Evolutionary conservation across 305 asterid genomes (phyloP).

Genomic region (Fraxinus velutina): DNA sequence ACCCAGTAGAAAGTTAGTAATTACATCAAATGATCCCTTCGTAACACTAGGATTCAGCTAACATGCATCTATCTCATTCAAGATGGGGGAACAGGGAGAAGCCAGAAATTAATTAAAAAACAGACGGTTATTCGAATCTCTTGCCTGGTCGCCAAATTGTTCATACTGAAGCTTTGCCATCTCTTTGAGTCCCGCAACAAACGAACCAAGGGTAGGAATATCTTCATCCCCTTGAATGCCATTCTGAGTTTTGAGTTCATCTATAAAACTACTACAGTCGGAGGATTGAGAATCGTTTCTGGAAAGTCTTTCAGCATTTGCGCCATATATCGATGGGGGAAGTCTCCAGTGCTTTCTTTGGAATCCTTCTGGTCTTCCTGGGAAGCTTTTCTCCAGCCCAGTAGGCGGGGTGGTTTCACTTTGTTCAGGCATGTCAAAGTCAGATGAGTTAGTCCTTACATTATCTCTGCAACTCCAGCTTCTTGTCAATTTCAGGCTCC

Average conservation of each 20-base stretch:
- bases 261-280: conserved; percentile 47
- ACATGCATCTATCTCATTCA: not conserved
- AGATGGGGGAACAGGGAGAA: not conserved
- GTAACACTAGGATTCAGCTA: not conserved
- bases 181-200: conserved; percentile 82
- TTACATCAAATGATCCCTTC: not conserved
- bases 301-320: conserved; percentile 33
- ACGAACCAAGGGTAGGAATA: conserved; percentile 78
- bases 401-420: conserved; percentile 68
- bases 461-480: conserved; percentile 66
- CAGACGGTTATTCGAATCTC: conserved; percentile 1
- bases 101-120: not conserved
- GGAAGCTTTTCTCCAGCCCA: conserved; percentile 50
- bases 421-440: conserved; percentile 39
- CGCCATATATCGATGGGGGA: conserved; percentile 67
- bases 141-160: conserved; percentile 42
- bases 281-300: conserved; percentile 71
- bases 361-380: conserved; percentile 61
- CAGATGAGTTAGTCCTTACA: conserved; percentile 37
- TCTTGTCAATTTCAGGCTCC: conserved; percentile 48
- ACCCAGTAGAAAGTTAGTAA: not conserved
- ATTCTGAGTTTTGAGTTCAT: conserved; percentile 44
- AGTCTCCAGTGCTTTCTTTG: conserved; percentile 75
- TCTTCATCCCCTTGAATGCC: conserved; percentile 56
- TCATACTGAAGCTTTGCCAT: conserved; percentile 74